Conservation (phyloP, 2,329 filamentous ascomycete species). For the Epichloe gansuensis region DNA sequence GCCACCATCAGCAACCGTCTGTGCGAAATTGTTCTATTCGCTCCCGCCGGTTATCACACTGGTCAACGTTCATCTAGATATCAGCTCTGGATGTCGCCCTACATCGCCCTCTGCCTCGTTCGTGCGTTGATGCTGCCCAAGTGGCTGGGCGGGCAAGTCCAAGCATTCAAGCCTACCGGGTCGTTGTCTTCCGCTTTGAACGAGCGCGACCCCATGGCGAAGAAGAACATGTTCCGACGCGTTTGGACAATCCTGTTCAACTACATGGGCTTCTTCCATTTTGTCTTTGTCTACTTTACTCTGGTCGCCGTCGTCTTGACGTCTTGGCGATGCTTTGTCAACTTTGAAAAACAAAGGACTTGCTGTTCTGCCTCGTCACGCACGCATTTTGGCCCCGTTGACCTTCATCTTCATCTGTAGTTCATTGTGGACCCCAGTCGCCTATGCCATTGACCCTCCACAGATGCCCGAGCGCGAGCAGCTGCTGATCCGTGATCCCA, state of each 20-base stretch:
- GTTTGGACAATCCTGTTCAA: slow-evolving; percentile 42
- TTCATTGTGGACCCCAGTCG: slow-evolving; percentile 45
- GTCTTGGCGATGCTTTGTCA: slow-evolving; percentile 36
- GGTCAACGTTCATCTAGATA: slow-evolving; percentile 43
- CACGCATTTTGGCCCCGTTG: slow-evolving; percentile 52
- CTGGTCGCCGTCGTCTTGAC: slow-evolving; percentile 37
- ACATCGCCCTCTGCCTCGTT: slow-evolving; percentile 44
- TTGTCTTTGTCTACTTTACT: slow-evolving; percentile 41
- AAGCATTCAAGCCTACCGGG: slow-evolving; percentile 50
- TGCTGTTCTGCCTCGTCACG: slow-evolving; percentile 42
- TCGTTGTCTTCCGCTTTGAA: slow-evolving; percentile 43
- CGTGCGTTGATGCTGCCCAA: slow-evolving; percentile 45
- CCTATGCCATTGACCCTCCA: slow-evolving; percentile 49
- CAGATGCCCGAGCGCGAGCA: slow-evolving; percentile 44
- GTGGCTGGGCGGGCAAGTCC: slow-evolving; percentile 46
- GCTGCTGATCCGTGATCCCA: slow-evolving; percentile 40
- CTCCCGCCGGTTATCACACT: slow-evolving; percentile 46
- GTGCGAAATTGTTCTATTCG: slow-evolving; percentile 45
- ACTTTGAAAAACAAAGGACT: slow-evolving; percentile 24
- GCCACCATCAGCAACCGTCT: slow-evolving; percentile 38
- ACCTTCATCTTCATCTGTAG: slow-evolving; percentile 43
- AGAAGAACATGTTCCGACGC: slow-evolving; percentile 40
- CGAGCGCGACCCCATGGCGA: slow-evolving; percentile 41
- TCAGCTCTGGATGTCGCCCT: slow-evolving; percentile 52
- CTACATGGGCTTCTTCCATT: slow-evolving; percentile 43